Percentiles rank a stretch among this genome's conserved stretches.
These are phyloP conservation scores for Ilyonectria destructans DNA, from an alignment of 2,329 filamentous ascomycete species.

Conservation along the genomic window DNA sequence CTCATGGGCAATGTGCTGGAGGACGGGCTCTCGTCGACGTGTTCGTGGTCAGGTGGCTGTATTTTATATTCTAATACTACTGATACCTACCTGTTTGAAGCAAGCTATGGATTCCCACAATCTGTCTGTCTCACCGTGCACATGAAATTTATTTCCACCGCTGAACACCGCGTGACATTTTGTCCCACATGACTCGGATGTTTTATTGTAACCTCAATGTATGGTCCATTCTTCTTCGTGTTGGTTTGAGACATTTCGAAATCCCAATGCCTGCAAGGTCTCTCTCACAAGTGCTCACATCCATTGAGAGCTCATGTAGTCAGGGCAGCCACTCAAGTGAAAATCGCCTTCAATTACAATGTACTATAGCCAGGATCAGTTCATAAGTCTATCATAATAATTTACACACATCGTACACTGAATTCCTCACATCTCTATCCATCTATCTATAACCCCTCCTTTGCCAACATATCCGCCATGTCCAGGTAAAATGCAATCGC, in stretches of 20 bases:
- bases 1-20: constrained; percentile 50
- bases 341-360: too few relatives aligned
- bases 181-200: background rate
- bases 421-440: background rate
- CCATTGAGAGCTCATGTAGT: background rate
- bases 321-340: background rate
- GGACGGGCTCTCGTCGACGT: constrained; percentile 52
- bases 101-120: constrained; percentile 36
- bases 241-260: constrained; percentile 2
- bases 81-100: constrained; percentile 54
- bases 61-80: constrained; percentile 55
- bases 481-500: constrained; percentile 78
- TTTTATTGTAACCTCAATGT: background rate
- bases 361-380: too few relatives aligned
- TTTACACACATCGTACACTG: background rate
- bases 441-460: constrained; percentile 67
- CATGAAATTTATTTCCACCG: background rate
- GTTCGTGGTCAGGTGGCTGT: constrained; percentile 50
- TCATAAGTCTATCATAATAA: background rate
- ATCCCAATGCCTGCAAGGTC: background rate
- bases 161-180: too few relatives aligned
- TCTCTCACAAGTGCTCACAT: background rate
- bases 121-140: background rate
- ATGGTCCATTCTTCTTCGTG: background rate
- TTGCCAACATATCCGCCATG: constrained; percentile 80